These are phyloP conservation scores for Penicillium riverlandense DNA, from an alignment of 495 filamentous ascomycete species.

Conservation along the genomic window DNA sequence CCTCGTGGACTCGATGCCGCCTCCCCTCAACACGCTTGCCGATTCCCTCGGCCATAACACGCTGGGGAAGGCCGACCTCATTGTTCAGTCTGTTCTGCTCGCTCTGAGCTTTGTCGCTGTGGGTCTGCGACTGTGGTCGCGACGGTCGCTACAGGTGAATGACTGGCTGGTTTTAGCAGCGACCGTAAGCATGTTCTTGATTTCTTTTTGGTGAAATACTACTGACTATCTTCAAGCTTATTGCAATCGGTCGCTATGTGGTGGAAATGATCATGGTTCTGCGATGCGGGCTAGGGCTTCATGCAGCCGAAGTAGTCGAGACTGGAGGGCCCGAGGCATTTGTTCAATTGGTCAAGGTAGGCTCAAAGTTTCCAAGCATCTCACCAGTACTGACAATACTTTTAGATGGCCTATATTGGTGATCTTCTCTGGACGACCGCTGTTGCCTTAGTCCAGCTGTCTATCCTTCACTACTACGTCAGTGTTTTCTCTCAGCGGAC, in stretches of 20 bases:
- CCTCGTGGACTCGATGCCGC: slow-evolving; percentile 5
- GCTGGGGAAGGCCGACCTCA: slow-evolving; percentile 17
- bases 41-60: slow-evolving; percentile 16
- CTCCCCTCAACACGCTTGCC: slow-evolving; percentile 4
- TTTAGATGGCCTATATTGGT: no score
- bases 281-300: slow-evolving; percentile 14
- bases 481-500: no score
- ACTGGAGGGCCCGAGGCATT: slow-evolving; percentile 8
- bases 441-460: no score
- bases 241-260: slow-evolving; percentile 12
- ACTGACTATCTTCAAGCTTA: slow-evolving; percentile 3
- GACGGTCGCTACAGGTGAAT: slow-evolving; percentile 9
- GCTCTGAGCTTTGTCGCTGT: slow-evolving; percentile 5
- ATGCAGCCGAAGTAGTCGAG: slow-evolving; percentile 6
- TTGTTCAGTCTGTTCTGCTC: slow-evolving; percentile 15
- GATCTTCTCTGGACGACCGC: no score
- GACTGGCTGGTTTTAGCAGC: slow-evolving; percentile 14
- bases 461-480: no score
- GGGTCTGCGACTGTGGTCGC: slow-evolving; percentile 15
- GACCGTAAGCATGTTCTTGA: slow-evolving; percentile 6
- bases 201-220: not conserved
- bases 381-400: no score
- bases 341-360: slow-evolving; percentile 2
- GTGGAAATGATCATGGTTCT: slow-evolving; percentile 14
- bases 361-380: no score